Percentiles rank a stretch among this genome's conserved stretches.
Conservation (phyloP, 495 filamentous ascomycete genomes). For the Xylaria grammica region DNA sequence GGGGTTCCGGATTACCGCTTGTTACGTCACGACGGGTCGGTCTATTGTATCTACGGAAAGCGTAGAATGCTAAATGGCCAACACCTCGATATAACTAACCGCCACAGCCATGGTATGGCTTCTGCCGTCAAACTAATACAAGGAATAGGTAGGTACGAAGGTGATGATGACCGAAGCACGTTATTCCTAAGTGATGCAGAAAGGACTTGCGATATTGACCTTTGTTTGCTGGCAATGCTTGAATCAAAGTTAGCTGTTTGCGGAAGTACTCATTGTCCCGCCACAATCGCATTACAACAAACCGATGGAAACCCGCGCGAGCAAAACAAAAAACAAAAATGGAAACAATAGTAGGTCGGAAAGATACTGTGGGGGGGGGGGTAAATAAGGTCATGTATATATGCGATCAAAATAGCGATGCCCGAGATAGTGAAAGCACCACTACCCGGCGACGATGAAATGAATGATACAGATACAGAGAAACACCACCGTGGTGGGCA, state of each 20-base stretch:
- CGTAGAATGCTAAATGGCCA: no score
- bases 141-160: no score
- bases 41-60: no score
- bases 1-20: no score
- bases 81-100: no score
- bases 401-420: not conserved
- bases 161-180: no score
- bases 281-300: not conserved
- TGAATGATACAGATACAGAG: not conserved
- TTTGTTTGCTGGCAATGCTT: not conserved
- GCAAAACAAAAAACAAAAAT: not conserved
- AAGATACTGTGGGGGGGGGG: no score
- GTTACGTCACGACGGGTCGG: no score
- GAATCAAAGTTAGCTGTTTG: conserved; percentile 2
- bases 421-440: not conserved
- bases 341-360: not conserved
- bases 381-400: not conserved
- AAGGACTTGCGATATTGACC: not conserved
- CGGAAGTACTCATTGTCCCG: conserved; percentile 18
- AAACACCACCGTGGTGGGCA: conserved; percentile 6
- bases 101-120: no score
- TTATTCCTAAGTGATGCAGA: no score
- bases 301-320: not conserved
- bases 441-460: not conserved
- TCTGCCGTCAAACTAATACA: no score